Base-by-base conservation (phyloP, 108 stramenopile species). In the Epipyxis sp. region DNA sequence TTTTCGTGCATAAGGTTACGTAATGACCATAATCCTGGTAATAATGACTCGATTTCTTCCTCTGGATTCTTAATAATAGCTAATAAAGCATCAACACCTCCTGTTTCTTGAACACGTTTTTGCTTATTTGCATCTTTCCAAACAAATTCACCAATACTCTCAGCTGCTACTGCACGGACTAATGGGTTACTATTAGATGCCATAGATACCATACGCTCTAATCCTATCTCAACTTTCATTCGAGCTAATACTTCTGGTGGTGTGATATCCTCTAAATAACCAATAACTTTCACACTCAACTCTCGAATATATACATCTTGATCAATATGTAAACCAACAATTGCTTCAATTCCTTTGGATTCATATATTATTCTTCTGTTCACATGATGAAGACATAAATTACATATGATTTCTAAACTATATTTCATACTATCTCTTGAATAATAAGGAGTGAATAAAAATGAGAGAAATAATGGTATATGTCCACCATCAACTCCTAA, bases 21-120 rank as follows among this genome's bases (percentile, higher is more conserved):
- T 13, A 86, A 50, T 1, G 80, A 68, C 85, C 85, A 86, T 72
- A 86, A 37, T 44, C 77, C 83, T 1, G 85, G 83, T 6, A 84
- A 43, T 1, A 84, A 32, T 40, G 82, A 27, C 32, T 35, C 39
- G 0, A 59, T 65, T 30, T 57, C 20, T 37, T 59, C 76, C 10
- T n/a, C 59, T 20, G 1, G 41, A 44, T 81, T 45, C n/a, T 30
- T n/a, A n/a, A 61, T 2, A 10, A 81, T 43, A 1, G 44, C 78
- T 40, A 86, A 46, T 1, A 86, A 44, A 37, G 74, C 30, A 0
- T 81, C 80, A 13, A 84, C 39, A 34, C 85, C 85, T 0, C 85
- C 85, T 1, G 59, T 40, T 1, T 81, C 74, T 1, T 59, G 54
- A 37, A 83, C 42, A n/a, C 37, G 32, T 0, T 68, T 20, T 77